phyloP scores from a whole-genome alignment of 306 rosid genomes.

The Fragaria vesca region DNA sequence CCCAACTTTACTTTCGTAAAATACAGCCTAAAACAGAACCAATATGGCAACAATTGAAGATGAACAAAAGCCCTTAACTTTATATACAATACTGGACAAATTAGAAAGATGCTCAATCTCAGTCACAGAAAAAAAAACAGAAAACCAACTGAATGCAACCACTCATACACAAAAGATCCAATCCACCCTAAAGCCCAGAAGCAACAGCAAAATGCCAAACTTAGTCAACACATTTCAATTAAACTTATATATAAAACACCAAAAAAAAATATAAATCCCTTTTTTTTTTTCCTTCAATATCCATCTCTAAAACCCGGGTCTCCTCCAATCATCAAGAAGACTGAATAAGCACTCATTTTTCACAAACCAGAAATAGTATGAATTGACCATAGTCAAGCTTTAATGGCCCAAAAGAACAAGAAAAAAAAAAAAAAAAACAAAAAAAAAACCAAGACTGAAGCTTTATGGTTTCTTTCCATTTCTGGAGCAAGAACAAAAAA shows the following conservation, averaged over 20 bases:
- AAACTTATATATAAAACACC: background rate
- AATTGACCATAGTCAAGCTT: constrained; percentile 7
- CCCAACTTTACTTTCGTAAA: constrained; percentile 86
- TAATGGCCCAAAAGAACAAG: too few species aligned
- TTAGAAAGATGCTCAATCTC: background rate
- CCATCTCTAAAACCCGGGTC: background rate
- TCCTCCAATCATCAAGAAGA: background rate
- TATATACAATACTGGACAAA: background rate
- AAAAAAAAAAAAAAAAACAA: background rate
- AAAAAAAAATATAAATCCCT: background rate
- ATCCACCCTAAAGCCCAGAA: constrained; percentile 10
- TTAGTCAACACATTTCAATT: constrained; percentile 10
- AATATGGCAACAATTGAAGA: constrained; percentile 22
- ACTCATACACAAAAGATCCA: constrained; percentile 28
- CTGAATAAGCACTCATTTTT: background rate
- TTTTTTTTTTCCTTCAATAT: background rate
- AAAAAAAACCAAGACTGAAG: background rate
- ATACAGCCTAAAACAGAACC: constrained; percentile 64
- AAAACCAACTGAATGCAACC: constrained; percentile 18
- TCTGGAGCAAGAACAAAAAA: background rate
- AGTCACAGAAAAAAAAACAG: background rate
- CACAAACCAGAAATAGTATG: background rate
- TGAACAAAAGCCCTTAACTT: background rate
- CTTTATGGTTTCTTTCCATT: constrained; percentile 6
- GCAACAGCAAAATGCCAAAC: constrained; percentile 26